Base-by-base conservation (phyloP, 345 rosid species). In the Gynandropsis gynandra region DNA sequence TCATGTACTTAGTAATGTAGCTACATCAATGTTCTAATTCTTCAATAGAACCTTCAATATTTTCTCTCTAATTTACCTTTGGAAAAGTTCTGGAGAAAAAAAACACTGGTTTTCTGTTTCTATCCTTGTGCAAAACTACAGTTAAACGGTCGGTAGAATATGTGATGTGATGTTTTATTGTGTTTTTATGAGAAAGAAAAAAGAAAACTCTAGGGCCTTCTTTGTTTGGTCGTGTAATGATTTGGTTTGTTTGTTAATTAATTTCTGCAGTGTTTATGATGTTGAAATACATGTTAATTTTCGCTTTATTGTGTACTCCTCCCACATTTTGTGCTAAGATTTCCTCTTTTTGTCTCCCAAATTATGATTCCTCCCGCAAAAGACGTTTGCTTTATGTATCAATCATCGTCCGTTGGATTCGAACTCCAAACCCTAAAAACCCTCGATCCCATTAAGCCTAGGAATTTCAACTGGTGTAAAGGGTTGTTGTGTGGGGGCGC, bases 151-250 rank as follows among this genome's bases (percentile, higher is more conserved):
- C 59, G 71, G 56, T 61, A 50, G 59, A 62, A 15, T 54, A 51
- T 39, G n/a, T n/a, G 55, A 56, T 32, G 48, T 42, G 34, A 36
- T 55, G 1, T 34, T 39, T 10, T 9, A 3, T 46, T 12, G 47
- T 62, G 54, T 71, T 72, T 80, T 82, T 61, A 37, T 38, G 1
- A 58, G 56, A 45, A 64, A 57, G 48, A 44, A 14, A 54, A 50
- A 65, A 64, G 70, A 33, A 36, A 11, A 61, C 67, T 59, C 33
- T 61, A 48, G 21, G 52, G 46, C 43, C 16, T 47, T 59, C 62
- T 78, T 64, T 69, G 61, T 72, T 53, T 47, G 63, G 59, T 72
- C 68, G 67, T 31, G 46, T 64, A 40, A 60, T 76, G 74, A 75
- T 78, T 74, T 61, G 70, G 65, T 69, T 73, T 60, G 42, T 58